phyloP scores from a whole-genome alignment of 192 early-diverging fungal species.

The Phycomyces blakesleeanus region DNA sequence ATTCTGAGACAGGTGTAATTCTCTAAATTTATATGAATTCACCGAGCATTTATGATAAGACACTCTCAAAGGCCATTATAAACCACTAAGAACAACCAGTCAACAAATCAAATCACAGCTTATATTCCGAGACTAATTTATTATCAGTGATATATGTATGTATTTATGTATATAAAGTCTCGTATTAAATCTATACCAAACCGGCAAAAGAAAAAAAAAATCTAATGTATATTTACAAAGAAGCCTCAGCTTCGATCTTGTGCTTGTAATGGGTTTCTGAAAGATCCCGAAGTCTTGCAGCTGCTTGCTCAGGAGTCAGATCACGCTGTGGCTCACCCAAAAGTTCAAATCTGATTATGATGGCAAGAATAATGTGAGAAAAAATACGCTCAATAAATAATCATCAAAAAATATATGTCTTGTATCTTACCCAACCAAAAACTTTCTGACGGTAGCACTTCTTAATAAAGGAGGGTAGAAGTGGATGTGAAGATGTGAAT shows the following conservation, averaged over 20 bases:
- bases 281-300: slow-evolving; percentile 60
- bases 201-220: too few species aligned
- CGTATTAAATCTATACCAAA: too few species aligned
- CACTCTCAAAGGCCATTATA: too few species aligned
- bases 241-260: neutral
- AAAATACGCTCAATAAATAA: neutral
- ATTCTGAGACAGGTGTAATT: too few species aligned
- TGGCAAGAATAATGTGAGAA: too few species aligned
- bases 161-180: too few species aligned
- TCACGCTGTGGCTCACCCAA: slow-evolving; percentile 92
- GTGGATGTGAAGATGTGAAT: slow-evolving; percentile 85
- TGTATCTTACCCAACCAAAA: slow-evolving; percentile 80
- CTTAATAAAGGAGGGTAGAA: slow-evolving; percentile 95
- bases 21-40: too few species aligned
- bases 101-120: too few species aligned
- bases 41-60: too few species aligned
- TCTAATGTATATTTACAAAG: neutral
- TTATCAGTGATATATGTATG: too few species aligned
- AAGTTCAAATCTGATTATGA: slow-evolving; percentile 85
- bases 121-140: too few species aligned
- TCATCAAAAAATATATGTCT: slow-evolving; percentile 20
- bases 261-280: slow-evolving; percentile 59
- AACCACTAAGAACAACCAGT: too few species aligned
- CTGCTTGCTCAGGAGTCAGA: slow-evolving; percentile 91
- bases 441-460: slow-evolving; percentile 89